Percentiles rank a stretch among this genome's conserved stretches.
phyloP scores from a whole-genome alignment of 768 basidiomycete genomes.

The Mycena polygramma region DNA sequence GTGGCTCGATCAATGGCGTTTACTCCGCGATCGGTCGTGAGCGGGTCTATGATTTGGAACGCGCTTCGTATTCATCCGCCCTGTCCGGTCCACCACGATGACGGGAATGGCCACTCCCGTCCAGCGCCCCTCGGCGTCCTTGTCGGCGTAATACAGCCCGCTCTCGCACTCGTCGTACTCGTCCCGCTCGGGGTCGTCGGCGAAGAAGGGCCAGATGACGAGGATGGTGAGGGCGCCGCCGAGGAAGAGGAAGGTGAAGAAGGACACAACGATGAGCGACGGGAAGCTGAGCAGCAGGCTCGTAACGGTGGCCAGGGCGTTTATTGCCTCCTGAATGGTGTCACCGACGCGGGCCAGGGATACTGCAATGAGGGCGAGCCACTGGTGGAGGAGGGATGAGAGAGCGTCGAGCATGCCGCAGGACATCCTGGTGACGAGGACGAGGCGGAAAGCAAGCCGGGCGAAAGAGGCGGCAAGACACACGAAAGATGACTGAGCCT shows the following conservation, averaged over 20 bases:
- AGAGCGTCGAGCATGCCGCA: slow-evolving; percentile 6
- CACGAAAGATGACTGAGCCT: background rate
- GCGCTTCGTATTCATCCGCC: background rate
- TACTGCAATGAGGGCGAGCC: slow-evolving; percentile 7
- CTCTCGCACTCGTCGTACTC: slow-evolving; percentile 25
- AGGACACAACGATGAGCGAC: slow-evolving; percentile 13
- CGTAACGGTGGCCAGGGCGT: background rate
- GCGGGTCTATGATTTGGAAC: no score
- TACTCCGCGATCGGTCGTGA: background rate
- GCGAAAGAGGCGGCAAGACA: background rate
- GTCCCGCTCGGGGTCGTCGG: slow-evolving; percentile 1
- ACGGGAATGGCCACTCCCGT: slow-evolving; percentile 11
- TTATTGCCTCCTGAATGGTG: background rate
- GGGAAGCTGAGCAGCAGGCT: slow-evolving; percentile 24
- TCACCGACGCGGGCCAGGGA: background rate
- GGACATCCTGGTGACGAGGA: slow-evolving; percentile 8
- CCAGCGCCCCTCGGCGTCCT: slow-evolving; percentile 18
- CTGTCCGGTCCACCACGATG: slow-evolving; percentile 14
- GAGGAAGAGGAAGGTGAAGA: slow-evolving; percentile 19
- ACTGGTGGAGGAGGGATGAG: background rate
- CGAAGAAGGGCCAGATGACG: slow-evolving; percentile 17
- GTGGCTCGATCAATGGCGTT: background rate
- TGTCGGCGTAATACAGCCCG: slow-evolving; percentile 16
- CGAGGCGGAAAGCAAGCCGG: background rate
- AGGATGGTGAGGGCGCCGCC: slow-evolving; percentile 6